phyloP scores from a whole-genome alignment of 192 early-diverging fungal genomes.

The Umbelopsis isabellina region DNA sequence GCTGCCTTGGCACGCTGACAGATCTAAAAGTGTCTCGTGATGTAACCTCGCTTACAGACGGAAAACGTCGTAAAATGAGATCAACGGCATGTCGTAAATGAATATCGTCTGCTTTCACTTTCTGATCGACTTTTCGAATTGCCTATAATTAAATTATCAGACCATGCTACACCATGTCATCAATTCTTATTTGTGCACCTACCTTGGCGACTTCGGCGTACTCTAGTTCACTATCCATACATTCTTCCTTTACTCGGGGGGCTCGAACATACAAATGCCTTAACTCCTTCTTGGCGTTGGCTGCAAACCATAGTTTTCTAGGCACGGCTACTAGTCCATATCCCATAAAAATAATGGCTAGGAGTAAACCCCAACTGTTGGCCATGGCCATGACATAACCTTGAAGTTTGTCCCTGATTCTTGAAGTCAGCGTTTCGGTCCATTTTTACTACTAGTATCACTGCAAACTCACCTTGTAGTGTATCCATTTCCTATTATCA shows the following conservation, averaged over 20 bases:
- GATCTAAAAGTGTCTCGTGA: conserved; percentile 27
- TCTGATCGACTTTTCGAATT: conserved; percentile 33
- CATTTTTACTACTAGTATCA: conserved; percentile 12
- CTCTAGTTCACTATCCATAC: conserved; percentile 83
- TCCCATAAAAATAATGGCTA: conserved; percentile 89
- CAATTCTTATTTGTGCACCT: not conserved
- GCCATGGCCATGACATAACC: conserved; percentile 89
- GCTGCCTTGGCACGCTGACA: conserved; percentile 48
- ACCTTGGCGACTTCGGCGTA: conserved; percentile 47
- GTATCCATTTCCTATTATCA: conserved; percentile 42
- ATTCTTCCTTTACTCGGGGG: conserved; percentile 75
- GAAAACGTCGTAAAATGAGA: conserved; percentile 32
- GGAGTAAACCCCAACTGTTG: conserved; percentile 92
- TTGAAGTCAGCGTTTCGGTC: not conserved
- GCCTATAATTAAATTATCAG: conserved; percentile 16
- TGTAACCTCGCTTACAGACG: conserved; percentile 27
- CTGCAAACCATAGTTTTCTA: conserved; percentile 79
- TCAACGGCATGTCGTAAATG: conserved; percentile 24
- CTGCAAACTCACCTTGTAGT: conserved; percentile 38
- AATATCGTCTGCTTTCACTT: conserved; percentile 4
- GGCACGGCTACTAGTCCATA: conserved; percentile 93
- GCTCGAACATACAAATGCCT: conserved; percentile 68
- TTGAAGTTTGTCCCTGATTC: conserved; percentile 61
- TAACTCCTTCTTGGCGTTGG: conserved; percentile 64
- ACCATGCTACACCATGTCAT: not conserved